These are phyloP conservation scores for Nitzschia inconspicua DNA, from an alignment of 108 stramenopile species.

Conservation along the genomic window DNA sequence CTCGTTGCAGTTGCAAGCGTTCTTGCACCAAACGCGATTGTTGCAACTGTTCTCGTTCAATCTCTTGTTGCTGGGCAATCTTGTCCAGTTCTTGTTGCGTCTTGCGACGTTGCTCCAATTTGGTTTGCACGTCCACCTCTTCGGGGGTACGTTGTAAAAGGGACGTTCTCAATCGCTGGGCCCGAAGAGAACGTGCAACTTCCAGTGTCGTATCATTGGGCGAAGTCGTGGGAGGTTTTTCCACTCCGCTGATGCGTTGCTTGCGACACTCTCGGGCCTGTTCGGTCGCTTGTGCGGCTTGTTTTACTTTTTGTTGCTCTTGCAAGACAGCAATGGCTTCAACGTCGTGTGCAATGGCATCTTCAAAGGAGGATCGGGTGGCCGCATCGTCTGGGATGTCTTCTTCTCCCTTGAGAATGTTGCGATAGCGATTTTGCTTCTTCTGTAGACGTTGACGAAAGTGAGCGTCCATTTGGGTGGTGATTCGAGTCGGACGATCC, in stretches of 20 bases:
- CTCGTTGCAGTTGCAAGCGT: too few relatives aligned
- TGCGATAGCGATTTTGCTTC: slow-evolving; percentile 1
- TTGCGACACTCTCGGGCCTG: not conserved
- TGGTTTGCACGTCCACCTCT: not conserved
- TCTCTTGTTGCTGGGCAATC: not conserved
- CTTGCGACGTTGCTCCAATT: not conserved
- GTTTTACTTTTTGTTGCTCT: not conserved
- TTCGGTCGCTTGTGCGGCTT: not conserved
- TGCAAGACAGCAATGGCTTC: too few relatives aligned
- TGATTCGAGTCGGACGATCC: not conserved
- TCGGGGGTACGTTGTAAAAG: not conserved
- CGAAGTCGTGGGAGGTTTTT: not conserved
- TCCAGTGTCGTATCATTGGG: not conserved
- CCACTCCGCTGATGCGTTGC: not conserved
- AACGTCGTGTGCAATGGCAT: too few relatives aligned
- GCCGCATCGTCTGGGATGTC: too few relatives aligned
- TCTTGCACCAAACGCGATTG: too few relatives aligned
- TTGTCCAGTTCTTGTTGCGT: not conserved
- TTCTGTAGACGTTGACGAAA: not conserved
- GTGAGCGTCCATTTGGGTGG: not conserved
- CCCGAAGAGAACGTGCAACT: not conserved
- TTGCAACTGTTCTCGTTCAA: too few relatives aligned
- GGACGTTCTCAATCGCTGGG: not conserved
- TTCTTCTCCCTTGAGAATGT: not conserved
- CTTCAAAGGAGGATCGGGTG: too few relatives aligned